Evolutionary conservation across 768 basidiomycete genomes (phyloP), one percentile per base, ranked within the genome.

Genomic region (Leccinellum luteum): DNA sequence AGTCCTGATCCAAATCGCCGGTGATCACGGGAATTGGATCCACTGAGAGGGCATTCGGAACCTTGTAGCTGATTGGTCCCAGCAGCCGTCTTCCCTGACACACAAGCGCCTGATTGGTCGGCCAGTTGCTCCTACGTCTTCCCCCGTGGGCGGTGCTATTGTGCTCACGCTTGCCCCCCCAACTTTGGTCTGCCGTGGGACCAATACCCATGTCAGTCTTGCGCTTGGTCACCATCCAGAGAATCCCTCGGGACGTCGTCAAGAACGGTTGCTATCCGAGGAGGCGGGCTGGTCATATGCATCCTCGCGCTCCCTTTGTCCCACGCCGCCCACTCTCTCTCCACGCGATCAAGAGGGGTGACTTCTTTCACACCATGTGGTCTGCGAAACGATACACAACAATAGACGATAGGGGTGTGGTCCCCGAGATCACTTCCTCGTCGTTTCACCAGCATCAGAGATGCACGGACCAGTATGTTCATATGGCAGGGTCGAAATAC

Each of bases 331-430:
- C 38, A 41, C 23, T 19, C 44, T 45, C 44, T 14, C 41, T 43
- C 41, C 41, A 43, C 41, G n/a, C n/a, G 5, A 43, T 43, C 25
- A 17, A 44, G 19, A 27, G 50, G n/a, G 51, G 31, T 31, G 31
- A 34, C 56, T 28, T 54, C 43, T 57, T 56, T 56, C 25, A 23
- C 14, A 14, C 41, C 47, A 48, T 48, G 13, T 23, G 52, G 31
- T 44, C 23, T 30, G 13, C 54, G 35, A 27, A 25, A 48, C 27
- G 17, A 4, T 17, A 5, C 41, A 43, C 38, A 41, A 41, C 38
- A 41, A 41, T 41, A 41, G n/a, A 41, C 38, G 38, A 23, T 45
- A 23, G 23, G 23, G 44, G 21, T 23, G 23, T 45, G 44, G 19
- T n/a, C 19, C 35, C 15, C 15, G 15, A 35, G 41, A 23, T 21